Conservation (phyloP, 2,329 filamentous ascomycete species). For the Celoporthe dispersa region DNA sequence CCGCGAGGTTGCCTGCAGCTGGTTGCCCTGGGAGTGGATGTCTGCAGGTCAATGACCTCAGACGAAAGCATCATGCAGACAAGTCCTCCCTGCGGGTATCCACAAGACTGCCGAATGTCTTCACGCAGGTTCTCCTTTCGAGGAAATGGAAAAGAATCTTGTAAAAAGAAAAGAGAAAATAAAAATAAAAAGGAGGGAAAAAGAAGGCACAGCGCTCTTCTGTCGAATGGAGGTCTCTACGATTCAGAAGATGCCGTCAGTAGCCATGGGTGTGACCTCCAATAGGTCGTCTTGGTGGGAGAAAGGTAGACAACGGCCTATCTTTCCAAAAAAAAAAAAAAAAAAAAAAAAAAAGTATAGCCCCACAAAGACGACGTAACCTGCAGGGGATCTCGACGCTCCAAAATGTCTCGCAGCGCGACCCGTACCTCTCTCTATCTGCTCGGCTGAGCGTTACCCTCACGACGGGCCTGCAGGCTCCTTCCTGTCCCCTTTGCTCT, state of each 20-base stretch:
- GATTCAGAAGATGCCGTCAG: not conserved
- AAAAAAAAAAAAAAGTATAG: not conserved
- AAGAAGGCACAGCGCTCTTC: not conserved
- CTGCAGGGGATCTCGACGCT: not conserved
- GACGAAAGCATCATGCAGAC: conserved; percentile 2
- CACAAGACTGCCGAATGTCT: conserved; percentile 9
- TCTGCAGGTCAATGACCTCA: not conserved
- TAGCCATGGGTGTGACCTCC: not conserved
- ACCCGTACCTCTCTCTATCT: not conserved
- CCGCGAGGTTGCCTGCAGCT: conserved; percentile 14
- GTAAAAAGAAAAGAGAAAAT: too few relatives aligned
- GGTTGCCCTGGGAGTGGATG: conserved; percentile 15
- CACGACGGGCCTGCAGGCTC: not conserved
- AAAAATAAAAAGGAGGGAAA: not conserved
- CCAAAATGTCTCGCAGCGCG: not conserved
- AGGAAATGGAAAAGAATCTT: too few relatives aligned
- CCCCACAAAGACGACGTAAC: not conserved
- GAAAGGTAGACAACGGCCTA: not conserved
- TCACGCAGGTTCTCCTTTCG: not conserved
- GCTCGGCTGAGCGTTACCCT: not conserved
- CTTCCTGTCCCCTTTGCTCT: not conserved
- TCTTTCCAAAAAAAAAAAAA: not conserved
- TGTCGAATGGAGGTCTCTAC: not conserved
- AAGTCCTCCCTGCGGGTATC: not conserved
- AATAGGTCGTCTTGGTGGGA: not conserved